Evolutionary conservation across 2,329 filamentous ascomycete genomes (phyloP), one percentile per base, ranked within the genome.

Genomic region (Aspergillus thermomutatus): DNA sequence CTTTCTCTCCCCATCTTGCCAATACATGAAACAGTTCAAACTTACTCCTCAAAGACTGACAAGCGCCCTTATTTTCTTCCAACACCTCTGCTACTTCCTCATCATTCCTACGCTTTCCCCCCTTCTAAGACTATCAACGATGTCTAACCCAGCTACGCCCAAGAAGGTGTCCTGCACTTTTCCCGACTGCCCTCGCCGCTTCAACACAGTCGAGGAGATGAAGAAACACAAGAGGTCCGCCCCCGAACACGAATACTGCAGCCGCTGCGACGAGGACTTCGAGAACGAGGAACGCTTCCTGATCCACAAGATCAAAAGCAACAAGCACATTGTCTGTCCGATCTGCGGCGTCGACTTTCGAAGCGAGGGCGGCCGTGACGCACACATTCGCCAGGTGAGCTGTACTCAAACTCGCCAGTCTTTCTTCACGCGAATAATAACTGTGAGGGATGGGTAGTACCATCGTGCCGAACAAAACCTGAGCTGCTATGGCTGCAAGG

Each of bases 301-400:
- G 7, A 65, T 75, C n/a, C 82, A 84, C 69, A 82, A 82, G 63
- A 69, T 79, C 45, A 66, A 68, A 49, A 78, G 72, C 52, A 65
- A 72, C 2, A 76, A 74, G 28, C 79, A 83, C 59, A 79, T 82
- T 48, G 78, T 77, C 51, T 87, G 84, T 66, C 79, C 82, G 11
- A 74, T 84, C 45, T 87, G 84, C 53, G 81, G 80, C 11, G 66
- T 77, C 8, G 82, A 86, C 45, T 86, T 84, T 69, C 78, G 79
- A 58, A 82, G 77, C 27, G 72, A 77, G 2, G 76, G 75, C 23
- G 84, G 82, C 1, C 73, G 81, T 10, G 77, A 80, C 53, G 64
- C 64, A 21, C 84, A 87, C 60, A 76, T 84, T n/a, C 72, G 76
- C 54, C 67, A 76, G 60, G 82, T 84, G 65, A 65, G 75, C 54